These are phyloP conservation scores for Chalaropsis thielavioides DNA, from an alignment of 2,329 filamentous ascomycete species.

Conservation along the genomic window DNA sequence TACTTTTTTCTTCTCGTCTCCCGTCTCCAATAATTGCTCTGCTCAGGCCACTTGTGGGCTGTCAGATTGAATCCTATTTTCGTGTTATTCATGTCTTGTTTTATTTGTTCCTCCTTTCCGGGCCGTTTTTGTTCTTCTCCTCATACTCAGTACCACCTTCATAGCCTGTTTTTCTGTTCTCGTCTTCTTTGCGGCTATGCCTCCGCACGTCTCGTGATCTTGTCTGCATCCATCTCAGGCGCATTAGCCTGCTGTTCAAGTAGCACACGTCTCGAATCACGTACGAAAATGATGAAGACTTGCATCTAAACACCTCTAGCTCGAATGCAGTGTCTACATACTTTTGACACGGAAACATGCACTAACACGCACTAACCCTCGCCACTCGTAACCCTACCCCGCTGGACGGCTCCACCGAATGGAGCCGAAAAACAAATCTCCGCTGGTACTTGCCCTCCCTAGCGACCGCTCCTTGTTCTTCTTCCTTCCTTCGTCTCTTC, in stretches of 20 bases:
- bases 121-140: neutral
- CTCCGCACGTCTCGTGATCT: neutral
- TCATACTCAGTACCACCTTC: neutral
- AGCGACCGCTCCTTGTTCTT: neutral
- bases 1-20: neutral
- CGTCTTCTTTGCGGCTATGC: neutral
- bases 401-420: neutral
- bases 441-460: neutral
- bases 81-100: neutral
- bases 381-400: neutral
- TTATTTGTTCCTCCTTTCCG: neutral
- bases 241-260: neutral
- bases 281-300: neutral
- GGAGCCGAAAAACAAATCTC: neutral
- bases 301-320: neutral
- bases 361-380: neutral
- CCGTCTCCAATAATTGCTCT: neutral
- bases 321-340: neutral
- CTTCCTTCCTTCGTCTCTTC: neutral
- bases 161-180: neutral
- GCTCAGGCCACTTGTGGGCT: conserved; percentile 5
- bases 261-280: neutral
- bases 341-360: neutral
- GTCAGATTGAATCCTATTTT: conserved; percentile 3
- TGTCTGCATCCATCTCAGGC: too few species aligned